These are phyloP conservation scores for Thelonectria olida DNA, from an alignment of 2,329 filamentous ascomycete species.

Conservation along the genomic window DNA sequence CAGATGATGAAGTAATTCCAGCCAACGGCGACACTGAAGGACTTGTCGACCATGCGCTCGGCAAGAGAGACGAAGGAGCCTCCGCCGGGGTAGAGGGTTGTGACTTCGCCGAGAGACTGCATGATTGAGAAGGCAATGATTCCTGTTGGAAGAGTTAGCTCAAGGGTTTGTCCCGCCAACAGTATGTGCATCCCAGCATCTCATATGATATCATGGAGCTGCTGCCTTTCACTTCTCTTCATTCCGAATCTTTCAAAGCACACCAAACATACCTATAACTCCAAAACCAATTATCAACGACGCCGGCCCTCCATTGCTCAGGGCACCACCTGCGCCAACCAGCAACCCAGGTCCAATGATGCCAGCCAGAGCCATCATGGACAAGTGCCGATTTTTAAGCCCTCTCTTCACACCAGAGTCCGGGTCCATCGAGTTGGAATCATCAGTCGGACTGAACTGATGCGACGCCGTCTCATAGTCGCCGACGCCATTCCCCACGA, in stretches of 20 bases:
- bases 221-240: not conserved
- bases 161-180: too few relatives aligned
- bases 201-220: too few relatives aligned
- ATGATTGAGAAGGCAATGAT: slow-evolving; percentile 74
- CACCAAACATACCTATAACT: slow-evolving; percentile 61
- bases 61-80: slow-evolving; percentile 77
- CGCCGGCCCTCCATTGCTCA: slow-evolving; percentile 75
- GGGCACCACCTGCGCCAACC: slow-evolving; percentile 75
- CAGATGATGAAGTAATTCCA: slow-evolving; percentile 79
- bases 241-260: not conserved
- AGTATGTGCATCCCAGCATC: too few relatives aligned
- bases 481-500: slow-evolving; percentile 30
- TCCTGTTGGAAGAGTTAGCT: slow-evolving; percentile 41
- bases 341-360: slow-evolving; percentile 77
- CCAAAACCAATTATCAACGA: slow-evolving; percentile 78
- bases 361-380: slow-evolving; percentile 71
- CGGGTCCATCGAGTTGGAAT: slow-evolving; percentile 60
- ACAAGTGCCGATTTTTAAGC: slow-evolving; percentile 73
- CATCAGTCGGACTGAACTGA: slow-evolving; percentile 41
- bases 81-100: slow-evolving; percentile 76
- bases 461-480: slow-evolving; percentile 32
- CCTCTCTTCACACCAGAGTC: slow-evolving; percentile 74
- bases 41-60: slow-evolving; percentile 76
- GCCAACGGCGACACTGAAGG: slow-evolving; percentile 73
- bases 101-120: slow-evolving; percentile 79